phyloP scores from a whole-genome alignment of 2,329 filamentous ascomycete species.

The Exserohilum rostratum region DNA sequence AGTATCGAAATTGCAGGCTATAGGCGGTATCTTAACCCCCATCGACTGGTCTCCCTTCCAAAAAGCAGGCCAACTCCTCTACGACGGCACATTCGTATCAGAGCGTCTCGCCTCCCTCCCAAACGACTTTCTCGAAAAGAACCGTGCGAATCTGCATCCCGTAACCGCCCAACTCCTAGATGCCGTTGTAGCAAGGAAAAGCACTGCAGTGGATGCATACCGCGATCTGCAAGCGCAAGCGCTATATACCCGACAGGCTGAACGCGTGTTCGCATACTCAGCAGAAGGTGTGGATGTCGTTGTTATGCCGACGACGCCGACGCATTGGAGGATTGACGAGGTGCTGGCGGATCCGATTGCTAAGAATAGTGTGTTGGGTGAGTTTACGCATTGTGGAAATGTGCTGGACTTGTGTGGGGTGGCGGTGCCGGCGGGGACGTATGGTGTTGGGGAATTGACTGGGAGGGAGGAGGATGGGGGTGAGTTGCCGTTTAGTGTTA shows the following conservation, averaged over 20 bases:
- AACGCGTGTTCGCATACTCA: slow-evolving; percentile 36
- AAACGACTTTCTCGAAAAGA: slow-evolving; percentile 38
- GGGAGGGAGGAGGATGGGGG: slow-evolving; percentile 32
- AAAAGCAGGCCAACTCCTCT: slow-evolving; percentile 60
- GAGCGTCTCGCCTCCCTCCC: slow-evolving; percentile 57
- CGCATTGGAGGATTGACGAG: slow-evolving; percentile 58
- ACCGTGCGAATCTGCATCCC: slow-evolving; percentile 55
- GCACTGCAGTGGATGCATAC: slow-evolving; percentile 40
- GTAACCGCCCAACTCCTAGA: slow-evolving; percentile 54
- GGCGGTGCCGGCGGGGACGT: slow-evolving; percentile 57
- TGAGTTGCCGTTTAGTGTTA: slow-evolving; percentile 50
- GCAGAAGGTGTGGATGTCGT: slow-evolving; percentile 39
- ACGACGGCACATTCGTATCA: slow-evolving; percentile 63
- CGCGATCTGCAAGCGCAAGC: slow-evolving; percentile 42
- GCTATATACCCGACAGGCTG: slow-evolving; percentile 40
- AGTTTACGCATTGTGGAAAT: slow-evolving; percentile 66
- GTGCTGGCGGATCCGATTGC: slow-evolving; percentile 59
- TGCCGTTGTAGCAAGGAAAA: slow-evolving; percentile 32
- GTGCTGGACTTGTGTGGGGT: slow-evolving; percentile 60
- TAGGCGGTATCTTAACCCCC: slow-evolving; percentile 38
- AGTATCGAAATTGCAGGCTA: slow-evolving; percentile 30
- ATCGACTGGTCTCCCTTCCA: slow-evolving; percentile 53
- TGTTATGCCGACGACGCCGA: slow-evolving; percentile 61
- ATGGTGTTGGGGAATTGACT: slow-evolving; percentile 35
- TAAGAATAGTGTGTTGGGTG: slow-evolving; percentile 56